Evolutionary conservation across 73 alveolate species (phyloP).

Genomic region (Paramecium sonneborni): DNA sequence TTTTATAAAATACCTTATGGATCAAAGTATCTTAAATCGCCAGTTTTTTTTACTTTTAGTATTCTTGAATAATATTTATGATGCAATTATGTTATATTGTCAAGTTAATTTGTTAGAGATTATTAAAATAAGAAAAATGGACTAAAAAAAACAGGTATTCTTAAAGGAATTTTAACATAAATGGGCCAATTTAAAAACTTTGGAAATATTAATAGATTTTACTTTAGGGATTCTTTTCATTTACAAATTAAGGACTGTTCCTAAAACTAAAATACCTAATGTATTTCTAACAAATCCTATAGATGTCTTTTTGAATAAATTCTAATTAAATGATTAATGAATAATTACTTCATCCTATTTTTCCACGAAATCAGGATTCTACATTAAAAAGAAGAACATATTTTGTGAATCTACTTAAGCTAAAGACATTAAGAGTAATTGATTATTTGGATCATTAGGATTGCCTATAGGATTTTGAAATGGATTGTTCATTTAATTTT

Average conservation of each 20-base stretch:
- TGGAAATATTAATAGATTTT: not conserved
- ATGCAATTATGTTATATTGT: not conserved
- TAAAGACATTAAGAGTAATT: not conserved
- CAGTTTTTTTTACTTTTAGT: not conserved
- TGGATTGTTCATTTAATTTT: conserved; percentile 36
- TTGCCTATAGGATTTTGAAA: conserved; percentile 3
- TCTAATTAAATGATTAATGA: not conserved
- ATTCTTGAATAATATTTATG: conserved; percentile 1
- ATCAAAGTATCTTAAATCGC: conserved; percentile 11
- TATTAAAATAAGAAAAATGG: not conserved
- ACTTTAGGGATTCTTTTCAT: conserved; percentile 22
- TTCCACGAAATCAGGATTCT: conserved; percentile 21
- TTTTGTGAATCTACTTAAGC: conserved; percentile 22
- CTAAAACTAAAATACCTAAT: not conserved
- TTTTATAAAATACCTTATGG: not conserved
- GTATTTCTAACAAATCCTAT: conserved; percentile 19
- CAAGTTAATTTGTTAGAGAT: not conserved
- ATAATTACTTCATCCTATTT: not conserved
- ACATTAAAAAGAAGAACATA: conserved; percentile 14
- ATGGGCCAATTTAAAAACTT: not conserved
- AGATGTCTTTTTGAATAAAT: not conserved
- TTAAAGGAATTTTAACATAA: not conserved
- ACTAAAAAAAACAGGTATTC: conserved; percentile 18
- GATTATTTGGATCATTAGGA: conserved; percentile 44
- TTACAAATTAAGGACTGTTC: conserved; percentile 4